Conservation (phyloP, 164 flowering plant species). For the Magnolia sinica region DNA sequence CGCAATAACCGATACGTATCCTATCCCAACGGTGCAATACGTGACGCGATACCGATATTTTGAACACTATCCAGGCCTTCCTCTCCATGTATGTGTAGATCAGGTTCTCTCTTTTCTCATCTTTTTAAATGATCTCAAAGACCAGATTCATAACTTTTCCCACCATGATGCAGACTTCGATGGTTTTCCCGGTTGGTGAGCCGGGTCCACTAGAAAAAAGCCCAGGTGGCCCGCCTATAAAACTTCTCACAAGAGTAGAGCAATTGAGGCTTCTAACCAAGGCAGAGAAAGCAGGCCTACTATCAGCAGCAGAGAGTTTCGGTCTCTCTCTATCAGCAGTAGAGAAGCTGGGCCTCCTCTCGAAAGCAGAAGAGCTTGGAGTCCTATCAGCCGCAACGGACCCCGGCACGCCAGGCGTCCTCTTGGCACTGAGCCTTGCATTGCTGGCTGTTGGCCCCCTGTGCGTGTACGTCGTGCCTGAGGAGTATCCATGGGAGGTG, state of each 20-base stretch:
- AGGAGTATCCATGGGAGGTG: slow-evolving; percentile 66
- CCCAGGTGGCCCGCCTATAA: slow-evolving; percentile 35
- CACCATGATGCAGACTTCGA: slow-evolving; percentile 25
- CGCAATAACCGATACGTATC: too few relatives aligned
- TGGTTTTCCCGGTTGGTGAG: slow-evolving; percentile 42
- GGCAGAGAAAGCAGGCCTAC: slow-evolving; percentile 87
- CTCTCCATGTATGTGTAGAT: too few relatives aligned
- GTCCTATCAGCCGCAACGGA: slow-evolving; percentile 86
- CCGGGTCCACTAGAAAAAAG: slow-evolving; percentile 29
- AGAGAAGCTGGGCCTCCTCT: slow-evolving; percentile 78
- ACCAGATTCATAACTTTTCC: background rate
- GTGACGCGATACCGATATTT: too few relatives aligned
- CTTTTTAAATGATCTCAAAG: too few relatives aligned
- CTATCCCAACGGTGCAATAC: too few relatives aligned
- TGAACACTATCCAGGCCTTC: too few relatives aligned
- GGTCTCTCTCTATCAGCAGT: slow-evolving; percentile 82
- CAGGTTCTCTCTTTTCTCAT: too few relatives aligned
- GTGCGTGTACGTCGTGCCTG: slow-evolving; percentile 74
- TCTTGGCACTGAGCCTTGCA: slow-evolving; percentile 52
- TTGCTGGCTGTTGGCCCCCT: slow-evolving; percentile 69
- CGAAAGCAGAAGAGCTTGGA: slow-evolving; percentile 85
- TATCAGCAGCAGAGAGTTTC: slow-evolving; percentile 80
- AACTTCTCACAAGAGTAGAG: slow-evolving; percentile 87
- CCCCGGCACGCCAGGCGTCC: slow-evolving; percentile 63
- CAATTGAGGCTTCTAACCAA: slow-evolving; percentile 80